A percentile compares a stretch with the other conserved stretches of the same genome.
These are phyloP conservation scores for Niveomyces coronatus DNA, from an alignment of 2,329 filamentous ascomycete genomes.

Conservation along the genomic window DNA sequence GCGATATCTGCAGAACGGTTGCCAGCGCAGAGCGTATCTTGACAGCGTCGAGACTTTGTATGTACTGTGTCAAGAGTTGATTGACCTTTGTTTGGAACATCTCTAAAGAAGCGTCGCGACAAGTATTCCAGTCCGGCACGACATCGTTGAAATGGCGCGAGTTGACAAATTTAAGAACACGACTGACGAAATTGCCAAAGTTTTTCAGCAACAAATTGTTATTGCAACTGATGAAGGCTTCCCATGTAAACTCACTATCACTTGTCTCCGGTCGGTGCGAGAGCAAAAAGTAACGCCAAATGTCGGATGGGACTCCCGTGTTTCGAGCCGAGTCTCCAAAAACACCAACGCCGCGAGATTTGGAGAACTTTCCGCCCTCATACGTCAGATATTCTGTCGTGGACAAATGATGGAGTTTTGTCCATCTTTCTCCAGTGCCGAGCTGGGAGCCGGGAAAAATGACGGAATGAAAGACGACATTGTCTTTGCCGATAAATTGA, in stretches of 20 bases:
- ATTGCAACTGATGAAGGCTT: slow-evolving; percentile 68
- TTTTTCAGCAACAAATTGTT: slow-evolving; percentile 76
- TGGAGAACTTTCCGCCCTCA: slow-evolving; percentile 84
- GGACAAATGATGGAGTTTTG: slow-evolving; percentile 76
- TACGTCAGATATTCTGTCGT: slow-evolving; percentile 84
- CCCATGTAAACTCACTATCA: slow-evolving; percentile 87
- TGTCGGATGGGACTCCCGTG: slow-evolving; percentile 71
- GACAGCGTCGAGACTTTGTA: slow-evolving; percentile 57
- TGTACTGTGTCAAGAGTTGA: slow-evolving; percentile 53
- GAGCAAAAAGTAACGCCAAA: slow-evolving; percentile 87
- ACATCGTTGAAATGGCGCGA: slow-evolving; percentile 31
- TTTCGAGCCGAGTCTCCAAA: slow-evolving; percentile 85
- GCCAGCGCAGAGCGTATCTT: slow-evolving; percentile 58
- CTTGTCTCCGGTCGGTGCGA: slow-evolving; percentile 75
- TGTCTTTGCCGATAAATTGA: slow-evolving; percentile 84
- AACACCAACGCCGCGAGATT: slow-evolving; percentile 79
- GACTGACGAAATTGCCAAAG: slow-evolving; percentile 64
- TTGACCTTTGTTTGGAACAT: slow-evolving; percentile 57
- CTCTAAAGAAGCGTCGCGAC: slow-evolving; percentile 39
- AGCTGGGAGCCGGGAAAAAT: slow-evolving; percentile 84
- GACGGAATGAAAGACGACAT: slow-evolving; percentile 62
- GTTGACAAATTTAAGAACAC: slow-evolving; percentile 57
- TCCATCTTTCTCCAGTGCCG: slow-evolving; percentile 78
- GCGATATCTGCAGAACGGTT: slow-evolving; percentile 57
- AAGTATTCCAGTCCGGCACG: slow-evolving; percentile 19